These are phyloP conservation scores for Talaromyces nanjingensis DNA, from an alignment of 495 filamentous ascomycete species.

Conservation along the genomic window DNA sequence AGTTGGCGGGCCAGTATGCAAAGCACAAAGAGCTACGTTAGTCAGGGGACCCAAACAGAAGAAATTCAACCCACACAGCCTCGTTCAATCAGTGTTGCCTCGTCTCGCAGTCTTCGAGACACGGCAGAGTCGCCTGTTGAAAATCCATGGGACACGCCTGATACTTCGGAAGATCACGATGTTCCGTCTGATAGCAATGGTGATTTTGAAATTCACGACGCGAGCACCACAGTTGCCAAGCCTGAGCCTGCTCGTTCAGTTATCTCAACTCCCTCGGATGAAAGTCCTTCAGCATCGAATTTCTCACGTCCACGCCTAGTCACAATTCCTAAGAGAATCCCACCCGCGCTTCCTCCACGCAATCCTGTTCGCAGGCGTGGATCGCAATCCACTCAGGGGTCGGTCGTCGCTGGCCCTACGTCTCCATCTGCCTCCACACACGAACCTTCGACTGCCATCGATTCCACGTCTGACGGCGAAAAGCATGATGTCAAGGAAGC, in stretches of 20 bases:
- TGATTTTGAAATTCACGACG: constrained; percentile 37
- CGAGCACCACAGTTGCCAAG: constrained; percentile 36
- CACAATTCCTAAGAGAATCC: constrained; percentile 62
- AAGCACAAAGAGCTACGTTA: constrained; percentile 41
- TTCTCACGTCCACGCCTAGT: constrained; percentile 60
- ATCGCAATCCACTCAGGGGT: constrained; percentile 12
- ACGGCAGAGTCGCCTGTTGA: constrained; percentile 33
- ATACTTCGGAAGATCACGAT: constrained; percentile 18
- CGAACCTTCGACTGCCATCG: constrained; percentile 13
- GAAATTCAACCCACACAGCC: constrained; percentile 34
- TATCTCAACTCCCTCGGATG: constrained; percentile 33
- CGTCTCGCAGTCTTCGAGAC: constrained; percentile 36
- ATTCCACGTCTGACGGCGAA: background rate
- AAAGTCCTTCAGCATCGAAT: constrained; percentile 35
- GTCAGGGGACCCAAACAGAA: constrained; percentile 52
- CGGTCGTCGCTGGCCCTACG: constrained; percentile 14
- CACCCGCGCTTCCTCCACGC: constrained; percentile 57
- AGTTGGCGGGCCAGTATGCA: constrained; percentile 64
- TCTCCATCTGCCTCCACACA: constrained; percentile 14
- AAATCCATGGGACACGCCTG: constrained; percentile 20
- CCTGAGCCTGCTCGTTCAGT: constrained; percentile 42
- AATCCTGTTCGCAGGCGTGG: constrained; percentile 44
- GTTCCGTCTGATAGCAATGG: constrained; percentile 11
- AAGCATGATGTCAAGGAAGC: background rate
- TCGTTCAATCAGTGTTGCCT: constrained; percentile 34